Evolutionary conservation across 2,329 filamentous ascomycete genomes (phyloP), one percentile per base, ranked within the genome.

Genomic region (Fusarium oxysporum): DNA sequence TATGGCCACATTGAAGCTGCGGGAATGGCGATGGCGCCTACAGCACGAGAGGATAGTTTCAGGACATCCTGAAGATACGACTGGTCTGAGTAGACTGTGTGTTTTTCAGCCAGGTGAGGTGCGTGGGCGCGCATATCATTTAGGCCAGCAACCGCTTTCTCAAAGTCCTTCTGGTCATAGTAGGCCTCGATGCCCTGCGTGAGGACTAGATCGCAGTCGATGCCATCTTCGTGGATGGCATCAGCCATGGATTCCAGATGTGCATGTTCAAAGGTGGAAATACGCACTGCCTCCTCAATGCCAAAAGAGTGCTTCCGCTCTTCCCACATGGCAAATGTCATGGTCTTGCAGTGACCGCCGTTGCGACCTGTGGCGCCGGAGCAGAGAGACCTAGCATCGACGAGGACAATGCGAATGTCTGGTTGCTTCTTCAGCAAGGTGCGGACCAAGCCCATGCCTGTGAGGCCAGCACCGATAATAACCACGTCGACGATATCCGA

Each of bases 351-450:
- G 53, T 82, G 81, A 8, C 81, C 81, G 17, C 82, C 82, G 69
- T 84, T 84, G 28, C 82, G 75, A 4, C 79, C 82, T 11, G 80
- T 81, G 11, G 82, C 81, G 6, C 78, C 81, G 17, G 80, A 81
- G 30, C 79, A 81, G 9, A 80, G 75, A 17, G 78, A 77, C 11
- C 81, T 76, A 3, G 80, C 80, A 59, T 83, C 81, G 8, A 83
- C 70, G 76, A 83, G 80, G 4, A 80, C 57, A 25, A 82, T 70
- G 7, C 65, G 58, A 6, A 78, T 65, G 13, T 68, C 50, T 0
- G 78, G 73, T 23, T 77, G 64, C 32, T 73, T 67, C 9, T 65
- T 30, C 12, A 81, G 64, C 6, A 77, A 53, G 21, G 70, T 71
- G 13, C 64, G 55, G 3, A 64, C 70, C 7, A 75, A 44, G 25